Base-by-base conservation (phyloP, 768 basidiomycete species). In the Sistotremastrum niveocremeum region DNA sequence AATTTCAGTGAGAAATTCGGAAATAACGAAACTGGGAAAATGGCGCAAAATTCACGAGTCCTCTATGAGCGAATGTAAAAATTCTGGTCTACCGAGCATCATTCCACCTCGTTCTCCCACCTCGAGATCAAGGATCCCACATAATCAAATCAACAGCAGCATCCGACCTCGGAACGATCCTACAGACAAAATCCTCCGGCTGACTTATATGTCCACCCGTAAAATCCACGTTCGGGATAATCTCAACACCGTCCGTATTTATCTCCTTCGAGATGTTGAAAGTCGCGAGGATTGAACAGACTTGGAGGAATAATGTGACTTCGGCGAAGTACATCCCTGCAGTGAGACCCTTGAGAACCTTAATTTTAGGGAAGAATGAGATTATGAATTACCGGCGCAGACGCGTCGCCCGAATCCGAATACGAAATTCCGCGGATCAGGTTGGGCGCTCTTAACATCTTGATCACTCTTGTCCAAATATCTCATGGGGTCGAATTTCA, bases 401-500 rank as follows among this genome's bases (percentile, higher is more conserved):
- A 32, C 10, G 7, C 52, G 44, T 5, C 52, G 35, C 12, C 54
- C 52, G 29, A 56, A 56, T 2, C 52, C 54, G 42, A 53, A 53
- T 8, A 46, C 33, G 29, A 55, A 6, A 11, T 48, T 40, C 4
- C 37, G 51, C 4, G 51, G 47, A 7, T 53, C 49, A 48, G 33
- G 44, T 46, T 60, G 56, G 47, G 50, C 20, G 20, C 20, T 20
- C 20, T 20, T 20, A 20, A 20, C 20, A 20, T 20, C 20, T 8
- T 56, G 46, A 4, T 56, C 59, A n/a, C 51, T 39, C 11, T 34
- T 32, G 20, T 55, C 37, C 29, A 60, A 39, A 46, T 58, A 63
- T 28, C 62, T 52, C 33, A 61, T 60, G 7, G 62, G 62, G 7
- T 56, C 56, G 54, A 69, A 64, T 9, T 39, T 48, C 9, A 51